Evolutionary conservation across 108 stramenopile genomes (phyloP), one percentile per base, ranked within the genome.

Genomic region (Pseudonitzschia pungens): DNA sequence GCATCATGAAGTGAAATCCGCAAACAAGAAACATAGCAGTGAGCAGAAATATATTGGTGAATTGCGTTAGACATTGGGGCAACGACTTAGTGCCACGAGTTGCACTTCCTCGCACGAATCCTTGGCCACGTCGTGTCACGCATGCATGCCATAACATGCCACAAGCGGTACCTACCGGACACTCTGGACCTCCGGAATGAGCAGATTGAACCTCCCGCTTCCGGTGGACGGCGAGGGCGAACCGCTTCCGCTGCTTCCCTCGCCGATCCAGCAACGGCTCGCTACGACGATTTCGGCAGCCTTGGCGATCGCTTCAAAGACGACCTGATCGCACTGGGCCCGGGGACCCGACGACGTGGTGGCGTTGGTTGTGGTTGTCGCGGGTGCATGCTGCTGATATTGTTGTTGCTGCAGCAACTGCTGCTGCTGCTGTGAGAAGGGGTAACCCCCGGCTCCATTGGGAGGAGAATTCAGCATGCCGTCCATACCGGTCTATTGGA

Each of bases 271-370:
- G 56, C 87, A 86, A 2, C 92, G 84, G 60, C 86, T 81, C 4
- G 78, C 77, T 28, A 94, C 90, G 24, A 89, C 78, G 52, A 94
- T 92, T 80, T 94, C 93, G 60, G 84, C 84, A 0, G 88, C 90
- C 62, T 94, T 94, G 68, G 85, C 83, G 57, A 94, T 90, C 53
- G 93, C 93, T 73, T 94, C 93, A 69, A 83, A 92, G 24, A 94
- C 81, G n/a, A 94, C 90, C 78, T 94, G 90, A 80, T 94, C 90
- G 66, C 93, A 94, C 81, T 92, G 89, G 28, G 86, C 75, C 15
- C 89, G 73, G 1, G 93, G 90, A 27, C 87, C 87, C 16, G 2
- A 26, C 45, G 45, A 18, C 9, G 14, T 4, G 45, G 45, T 14
- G 45, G 14, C 18, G 45, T n/a, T n/a, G 45, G 45, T 2, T 4